Evolutionary conservation across 2,329 filamentous ascomycete species (phyloP), one percentile per base, ranked within the genome.

Genomic region (Calonectria fujianensis): DNA sequence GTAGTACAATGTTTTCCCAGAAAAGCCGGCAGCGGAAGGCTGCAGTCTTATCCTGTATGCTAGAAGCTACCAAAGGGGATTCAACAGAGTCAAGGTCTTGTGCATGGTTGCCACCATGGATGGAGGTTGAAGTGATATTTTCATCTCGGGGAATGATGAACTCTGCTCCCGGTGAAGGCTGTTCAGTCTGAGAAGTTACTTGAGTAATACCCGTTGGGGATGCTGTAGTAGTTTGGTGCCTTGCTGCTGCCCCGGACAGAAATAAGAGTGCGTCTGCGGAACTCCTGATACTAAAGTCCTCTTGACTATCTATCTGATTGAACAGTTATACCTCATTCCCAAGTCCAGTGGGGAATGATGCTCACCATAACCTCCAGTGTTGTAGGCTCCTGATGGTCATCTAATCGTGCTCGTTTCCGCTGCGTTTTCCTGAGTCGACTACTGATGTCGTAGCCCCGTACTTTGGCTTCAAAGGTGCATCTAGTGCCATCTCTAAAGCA

Each of bases 231-330:
- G n/a, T 6, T 2, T 3, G 31, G 2, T 71, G 69, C 32, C 69
- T 71, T 1, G 59, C 69, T 1, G 61, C 61, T 0, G 45, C 69
- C 0, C 54, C 69, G 0, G 69, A 71, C 27, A 71, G 27, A 14
- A 71, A 71, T 9, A 71, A 37, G 10, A 71, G 69, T 7, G 69
- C 69, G 59, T 71, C 69, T 27, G 69, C 69, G 24, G 69, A 71
- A 11, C 45, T 71, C 3, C 45, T 32, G 7, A 71, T 48, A 11
- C 45, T 27, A 16, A 66, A 71, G 13, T 71, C 54, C 0, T 67
- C 69, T 7, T 54, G 66, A 3, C 51, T 54, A 20, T 54, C 51
- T 20, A 6, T 18, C 66, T 69, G 24, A 27, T 41, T 18, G 11
- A 7, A 11, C 4, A 8, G 29, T 31, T 39, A 39, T n/a, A 7